Evolutionary conservation across 1,139 yeast species (phyloP).

Genomic region (Geotrichum restrictum): DNA sequence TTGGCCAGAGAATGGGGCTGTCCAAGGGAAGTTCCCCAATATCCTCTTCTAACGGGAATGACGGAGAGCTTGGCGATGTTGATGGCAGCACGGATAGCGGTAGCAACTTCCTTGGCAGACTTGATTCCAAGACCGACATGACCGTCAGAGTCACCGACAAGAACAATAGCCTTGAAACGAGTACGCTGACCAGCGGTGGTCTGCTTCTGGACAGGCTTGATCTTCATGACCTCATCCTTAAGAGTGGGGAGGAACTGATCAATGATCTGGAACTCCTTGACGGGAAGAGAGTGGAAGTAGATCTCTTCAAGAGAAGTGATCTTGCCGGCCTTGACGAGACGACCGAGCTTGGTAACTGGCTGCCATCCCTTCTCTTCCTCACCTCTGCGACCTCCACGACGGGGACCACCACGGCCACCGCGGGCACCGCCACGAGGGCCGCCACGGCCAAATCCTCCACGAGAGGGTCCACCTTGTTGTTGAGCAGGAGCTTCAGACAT

Average conservation of each 20-base stretch:
- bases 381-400: conserved; percentile 62
- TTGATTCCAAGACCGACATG: conserved; percentile 99
- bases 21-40: conserved; percentile 99
- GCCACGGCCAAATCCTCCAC: conserved; percentile 34
- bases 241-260: conserved; percentile 94
- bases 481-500: conserved; percentile 21
- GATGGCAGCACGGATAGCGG: conserved; percentile 99
- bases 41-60: conserved; percentile 99
- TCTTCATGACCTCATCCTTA: conserved; percentile 99
- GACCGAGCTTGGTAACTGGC: conserved; percentile 99
- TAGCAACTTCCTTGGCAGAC: conserved; percentile 99
- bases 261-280: conserved; percentile 98
- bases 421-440: conserved; percentile 49
- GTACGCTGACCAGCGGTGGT: conserved; percentile 99
- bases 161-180: conserved; percentile 99
- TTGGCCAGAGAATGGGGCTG: conserved; percentile 98
- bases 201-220: conserved; percentile 99
- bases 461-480: conserved; percentile 25
- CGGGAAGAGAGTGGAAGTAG: conserved; percentile 98
- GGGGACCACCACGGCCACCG: conserved; percentile 51
- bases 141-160: conserved; percentile 99
- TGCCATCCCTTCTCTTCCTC: conserved; percentile 98
- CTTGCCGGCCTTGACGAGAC: conserved; percentile 99
- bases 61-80: conserved; percentile 97
- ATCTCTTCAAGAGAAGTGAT: conserved; percentile 94